Base-by-base conservation (phyloP, 2,329 filamentous ascomycete species). In the Fusarium sp. region DNA sequence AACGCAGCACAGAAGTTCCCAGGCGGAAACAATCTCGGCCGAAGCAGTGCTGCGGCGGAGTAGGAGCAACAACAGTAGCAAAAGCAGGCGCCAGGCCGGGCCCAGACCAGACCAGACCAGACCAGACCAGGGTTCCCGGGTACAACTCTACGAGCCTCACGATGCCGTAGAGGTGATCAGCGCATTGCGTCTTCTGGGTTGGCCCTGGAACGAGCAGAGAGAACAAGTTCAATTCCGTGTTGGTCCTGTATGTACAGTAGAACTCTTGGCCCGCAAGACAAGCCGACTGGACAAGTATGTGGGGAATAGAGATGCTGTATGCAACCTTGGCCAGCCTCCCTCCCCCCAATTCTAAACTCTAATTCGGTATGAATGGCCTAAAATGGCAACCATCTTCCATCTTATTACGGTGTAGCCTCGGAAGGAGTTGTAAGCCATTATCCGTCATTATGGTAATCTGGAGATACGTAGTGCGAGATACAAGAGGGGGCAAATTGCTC, bases 281-380 rank as follows among this genome's bases (percentile, higher is more conserved):
- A 70, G 49, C 67, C 62, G 63, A 63, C 58, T 59, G 63, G 42
- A 37, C 41, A 47, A 41, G 51, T 33, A 41, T 68, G 67, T 70
- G 67, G 67, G 18, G 62, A 52, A 36, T 11, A 23, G 26, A 54
- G 40, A 62, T 45, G 58, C n/a, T 11, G 10, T 45, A 45, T 67
- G 58, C 65, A 69, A 55, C 61, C 58, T 49, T 51, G 26, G 52
- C 66, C 65, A 70, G 47, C 57, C 58, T 60, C 62, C 42, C 65
- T 37, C 45, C 62, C 42, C 65, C 41, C 45, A 30, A 62, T 68
- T 31, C 63, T 54, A 70, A 70, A 70, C 67, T 70, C 58, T 68
- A 70, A 70, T 68, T 40, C 28, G 57, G 51, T 47, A 40, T 56
- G n/a, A 23, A 15, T 50, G 34, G 13, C 34, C 47, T n/a, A 20